Evolutionary conservation across 306 rosid species (phyloP), one percentile per base, ranked within the genome.

Genomic region (Corylus heterophylla): DNA sequence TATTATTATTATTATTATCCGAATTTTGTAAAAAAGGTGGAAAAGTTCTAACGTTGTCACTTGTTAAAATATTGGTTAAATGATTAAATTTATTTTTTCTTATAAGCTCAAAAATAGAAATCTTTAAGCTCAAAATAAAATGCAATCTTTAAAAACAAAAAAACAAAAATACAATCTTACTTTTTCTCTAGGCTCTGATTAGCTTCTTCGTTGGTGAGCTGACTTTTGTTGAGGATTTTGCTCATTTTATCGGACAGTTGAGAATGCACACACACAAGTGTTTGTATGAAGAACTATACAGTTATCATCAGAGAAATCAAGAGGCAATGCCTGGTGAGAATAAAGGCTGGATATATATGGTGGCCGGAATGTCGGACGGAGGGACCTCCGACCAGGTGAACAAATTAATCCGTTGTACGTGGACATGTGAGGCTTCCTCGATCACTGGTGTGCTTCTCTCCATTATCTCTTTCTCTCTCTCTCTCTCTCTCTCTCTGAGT

Each of bases 201-300:
- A 25, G 89, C 85, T 85, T 91, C 96, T 78, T 92, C 97, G 12
- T 90, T 89, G 6, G 86, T 77, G 74, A 84, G 50, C 83, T 89
- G 91, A 56, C 69, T 84, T 64, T 93, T 91, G 37, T 88, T 87
- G 74, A 92, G 89, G 78, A 93, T 87, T 56, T 87, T 87, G 35
- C 88, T 76, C 63, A 93, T 91, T 54, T 87, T 80, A 82, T 90
- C 90, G 2, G 98, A 87, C 78, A 93, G 97, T 97, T 93, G 88
- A 10, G 67, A 80, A 74, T 51, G 11, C n/a, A 76, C 8, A 22
- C 7, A 11, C 2, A 52, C 10, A 20, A 17, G 18, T 13, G 16
- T 25, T 12, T 5, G 16, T 20, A 58, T 5, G 7, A 17, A 20
- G 16, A 17, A 54, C 44, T 8, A 37, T 12, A 37, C 20, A 45